Evolutionary conservation across 805 yeast species (phyloP).

Genomic region (Yarrowia sp.): DNA sequence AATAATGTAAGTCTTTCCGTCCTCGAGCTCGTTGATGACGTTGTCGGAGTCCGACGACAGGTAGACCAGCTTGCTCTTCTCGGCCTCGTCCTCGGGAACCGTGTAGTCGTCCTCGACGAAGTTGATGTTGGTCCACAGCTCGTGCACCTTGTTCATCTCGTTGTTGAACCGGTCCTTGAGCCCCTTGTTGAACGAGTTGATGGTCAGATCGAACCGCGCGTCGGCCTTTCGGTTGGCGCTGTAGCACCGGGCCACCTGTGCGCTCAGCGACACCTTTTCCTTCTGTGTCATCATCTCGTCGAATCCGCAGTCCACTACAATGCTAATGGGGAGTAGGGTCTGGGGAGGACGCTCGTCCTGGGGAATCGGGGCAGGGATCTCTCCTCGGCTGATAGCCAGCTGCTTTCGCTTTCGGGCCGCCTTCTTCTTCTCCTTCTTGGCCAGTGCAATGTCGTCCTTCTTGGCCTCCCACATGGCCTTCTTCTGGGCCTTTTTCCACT

Average conservation of each 20-base stretch:
- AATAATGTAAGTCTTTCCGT: conserved; percentile 73
- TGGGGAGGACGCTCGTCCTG: conserved; percentile 28
- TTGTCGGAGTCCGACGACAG: conserved; percentile 86
- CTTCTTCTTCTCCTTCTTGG: conserved; percentile 53
- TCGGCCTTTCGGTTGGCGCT: conserved; percentile 67
- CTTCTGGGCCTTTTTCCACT: conserved; percentile 73
- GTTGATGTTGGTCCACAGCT: conserved; percentile 64
- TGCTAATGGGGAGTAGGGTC: conserved; percentile 45
- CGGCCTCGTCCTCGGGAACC: conserved; percentile 37
- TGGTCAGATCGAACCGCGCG: conserved; percentile 55
- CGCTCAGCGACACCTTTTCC: conserved; percentile 64
- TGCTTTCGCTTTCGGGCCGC: conserved; percentile 21
- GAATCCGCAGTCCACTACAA: conserved; percentile 85
- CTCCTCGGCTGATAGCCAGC: conserved; percentile 34
- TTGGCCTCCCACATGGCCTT: conserved; percentile 58
- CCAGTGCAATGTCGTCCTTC: conserved; percentile 57
- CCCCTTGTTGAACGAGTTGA: conserved; percentile 65
- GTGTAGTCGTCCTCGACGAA: conserved; percentile 47
- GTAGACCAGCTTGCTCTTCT: conserved; percentile 51
- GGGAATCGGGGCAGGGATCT: conserved; percentile 33
- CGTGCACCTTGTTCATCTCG: conserved; percentile 53
- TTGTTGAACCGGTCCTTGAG: conserved; percentile 67
- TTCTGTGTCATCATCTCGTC: conserved; percentile 85
- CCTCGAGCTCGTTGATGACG: conserved; percentile 58
- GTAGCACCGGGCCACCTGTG: conserved; percentile 80